Base-by-base conservation (phyloP, 1,284 basidiomycete species). In the Termitomyces sp. region DNA sequence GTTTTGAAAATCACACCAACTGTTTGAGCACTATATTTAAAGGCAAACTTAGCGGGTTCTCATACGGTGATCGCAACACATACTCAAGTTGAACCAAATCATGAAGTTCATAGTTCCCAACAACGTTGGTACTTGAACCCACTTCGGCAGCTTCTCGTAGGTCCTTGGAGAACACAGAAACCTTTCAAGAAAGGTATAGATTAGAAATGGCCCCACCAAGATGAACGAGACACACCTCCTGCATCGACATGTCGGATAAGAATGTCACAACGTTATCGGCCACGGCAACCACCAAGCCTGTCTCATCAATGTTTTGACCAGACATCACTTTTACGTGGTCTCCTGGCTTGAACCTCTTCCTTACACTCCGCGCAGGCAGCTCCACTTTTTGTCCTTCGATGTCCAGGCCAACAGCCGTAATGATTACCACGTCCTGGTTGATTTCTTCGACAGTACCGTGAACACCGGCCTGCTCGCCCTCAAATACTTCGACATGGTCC, bases 271-370 rank as follows among this genome's bases (percentile, higher is more conserved):
- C 82, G 59, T 94, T 93, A 56, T 91, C 89, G 24, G 88, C 78
- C 18, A 98, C 90, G 30, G 93, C 89, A 40, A 99, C 90, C 19
- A 99, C 95, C 62, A 99, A 79, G 75, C 96, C 96, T 5, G 94
- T 97, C 72, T 97, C 94, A 64, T 97, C 93, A 8, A 84, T 82
- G 65, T 98, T 97, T 72, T 95, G 88, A 21, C 96, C 96, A 6
- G 86, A 80, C 83, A 97, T 93, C 54, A 99, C 96, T 74, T 98
- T 98, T 73, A 99, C 92, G 66, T 99, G 97, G 70, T 99, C 96
- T 68, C 96, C 97, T 47, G 93, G 82, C 68, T 93, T 93, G 77
- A 99, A 99, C 44, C 88, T 80, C 73, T 99, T 99, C 60, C 94
- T 80, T 3, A 98, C 93, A 65, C 90, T 91, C 51, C 89, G 77